These are phyloP conservation scores for Nakazawaea ishiwadae DNA, from an alignment of 805 yeast species.

Conservation along the genomic window DNA sequence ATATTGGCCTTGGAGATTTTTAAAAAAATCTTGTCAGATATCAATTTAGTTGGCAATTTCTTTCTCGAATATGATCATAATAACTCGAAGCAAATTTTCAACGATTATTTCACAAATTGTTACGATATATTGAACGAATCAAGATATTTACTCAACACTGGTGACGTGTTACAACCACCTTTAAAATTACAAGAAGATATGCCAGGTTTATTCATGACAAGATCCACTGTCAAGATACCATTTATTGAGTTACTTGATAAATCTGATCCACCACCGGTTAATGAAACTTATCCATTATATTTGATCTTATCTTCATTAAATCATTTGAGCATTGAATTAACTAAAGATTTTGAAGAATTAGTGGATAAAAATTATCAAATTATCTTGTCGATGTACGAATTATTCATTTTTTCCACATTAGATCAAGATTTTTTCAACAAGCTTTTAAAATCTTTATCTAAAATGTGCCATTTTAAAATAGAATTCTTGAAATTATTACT, in stretches of 20 bases:
- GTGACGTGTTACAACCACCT: conserved; percentile 28
- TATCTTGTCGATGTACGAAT: conserved; percentile 39
- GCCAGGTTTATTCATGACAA: conserved; percentile 33
- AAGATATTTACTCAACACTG: conserved; percentile 27
- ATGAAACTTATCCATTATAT: conserved; percentile 56
- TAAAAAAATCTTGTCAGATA: conserved; percentile 54
- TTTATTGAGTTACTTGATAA: conserved; percentile 80
- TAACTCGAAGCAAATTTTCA: conserved; percentile 50
- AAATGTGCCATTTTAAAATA: conserved; percentile 77
- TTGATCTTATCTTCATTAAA: conserved; percentile 51
- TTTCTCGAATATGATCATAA: conserved; percentile 59
- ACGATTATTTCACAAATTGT: conserved; percentile 46
- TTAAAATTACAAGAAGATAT: conserved; percentile 9
- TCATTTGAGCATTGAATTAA: conserved; percentile 53
- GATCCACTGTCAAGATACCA: conserved; percentile 45
- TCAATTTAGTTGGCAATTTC: conserved; percentile 43
- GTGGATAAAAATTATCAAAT: conserved; percentile 31
- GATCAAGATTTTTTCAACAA: conserved; percentile 68
- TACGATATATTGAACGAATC: conserved; percentile 30
- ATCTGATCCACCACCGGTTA: conserved; percentile 64
- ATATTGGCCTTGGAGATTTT: conserved; percentile 71
- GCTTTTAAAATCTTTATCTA: conserved; percentile 70
- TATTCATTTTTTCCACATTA: conserved; percentile 58
- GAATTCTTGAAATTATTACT: conserved; percentile 46
- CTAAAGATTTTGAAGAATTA: conserved; percentile 18